Percentiles rank a stretch among this genome's conserved stretches.
Evolutionary conservation across 495 filamentous ascomycete genomes (phyloP).

Genomic region (Emericellopsis terricola): DNA sequence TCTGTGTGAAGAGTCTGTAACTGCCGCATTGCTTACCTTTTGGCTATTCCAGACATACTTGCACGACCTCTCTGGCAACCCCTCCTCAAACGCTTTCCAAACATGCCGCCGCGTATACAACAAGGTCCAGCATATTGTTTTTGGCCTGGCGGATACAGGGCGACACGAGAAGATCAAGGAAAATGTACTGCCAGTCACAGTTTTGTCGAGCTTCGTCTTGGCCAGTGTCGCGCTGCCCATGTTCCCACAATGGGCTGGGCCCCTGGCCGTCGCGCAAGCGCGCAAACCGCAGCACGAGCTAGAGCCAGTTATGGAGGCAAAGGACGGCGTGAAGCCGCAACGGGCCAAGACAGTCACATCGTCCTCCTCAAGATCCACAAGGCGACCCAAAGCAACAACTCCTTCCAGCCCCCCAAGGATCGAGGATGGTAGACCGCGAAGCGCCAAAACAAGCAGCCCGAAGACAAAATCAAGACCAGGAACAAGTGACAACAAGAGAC

Average conservation of each 20-base stretch:
- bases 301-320: constrained; percentile 33
- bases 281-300: constrained; percentile 41
- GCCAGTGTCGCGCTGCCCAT: constrained; percentile 37
- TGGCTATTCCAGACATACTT: constrained; percentile 73
- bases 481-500: constrained; percentile 9
- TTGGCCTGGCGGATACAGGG: constrained; percentile 41
- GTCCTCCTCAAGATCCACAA: constrained; percentile 24
- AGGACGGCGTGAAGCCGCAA: constrained; percentile 9
- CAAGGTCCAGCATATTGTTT: constrained; percentile 64
- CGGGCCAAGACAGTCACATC: constrained; percentile 1
- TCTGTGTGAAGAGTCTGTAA: constrained; percentile 63
- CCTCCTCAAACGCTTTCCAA: constrained; percentile 49
- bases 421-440: constrained; percentile 16
- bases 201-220: constrained; percentile 52
- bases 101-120: constrained; percentile 61
- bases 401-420: constrained; percentile 22
- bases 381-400: constrained; percentile 44
- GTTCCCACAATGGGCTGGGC: constrained; percentile 43
- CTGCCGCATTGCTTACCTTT: constrained; percentile 59
- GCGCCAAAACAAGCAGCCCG: constrained; percentile 4
- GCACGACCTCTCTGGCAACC: constrained; percentile 50
- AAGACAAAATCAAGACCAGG: constrained; percentile 5
- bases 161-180: constrained; percentile 55
- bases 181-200: constrained; percentile 52
- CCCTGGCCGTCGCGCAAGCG: constrained; percentile 56